Conservation (phyloP, 345 rosid genomes). For the Dovyalis caffra region DNA sequence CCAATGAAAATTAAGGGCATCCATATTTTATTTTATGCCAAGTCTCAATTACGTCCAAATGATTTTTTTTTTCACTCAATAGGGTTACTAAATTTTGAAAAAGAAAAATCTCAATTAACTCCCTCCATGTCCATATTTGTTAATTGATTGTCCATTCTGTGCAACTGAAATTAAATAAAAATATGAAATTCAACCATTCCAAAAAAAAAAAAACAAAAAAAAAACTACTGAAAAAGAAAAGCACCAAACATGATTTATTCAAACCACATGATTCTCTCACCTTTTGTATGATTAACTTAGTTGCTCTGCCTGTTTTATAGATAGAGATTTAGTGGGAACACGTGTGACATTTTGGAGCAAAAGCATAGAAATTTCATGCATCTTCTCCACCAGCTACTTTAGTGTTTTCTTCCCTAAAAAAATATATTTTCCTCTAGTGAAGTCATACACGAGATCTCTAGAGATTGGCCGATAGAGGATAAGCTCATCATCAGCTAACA, state of each 20-base stretch:
- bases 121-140: neutral
- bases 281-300: neutral
- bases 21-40: neutral
- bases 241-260: no score
- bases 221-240: no score
- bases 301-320: neutral
- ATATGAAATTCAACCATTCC: no score
- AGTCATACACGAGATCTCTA: neutral
- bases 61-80: neutral
- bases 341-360: neutral
- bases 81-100: neutral
- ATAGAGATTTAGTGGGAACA: neutral
- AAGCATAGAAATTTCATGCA: neutral
- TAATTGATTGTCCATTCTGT: neutral
- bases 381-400: neutral
- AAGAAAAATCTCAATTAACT: neutral
- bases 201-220: no score
- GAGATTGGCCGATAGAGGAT: conserved; percentile 26
- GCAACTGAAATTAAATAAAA: neutral
- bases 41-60: neutral
- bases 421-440: neutral
- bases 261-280: no score
- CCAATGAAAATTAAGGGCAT: neutral
- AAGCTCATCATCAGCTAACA: conserved; percentile 21
- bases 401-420: neutral